A percentile compares a stretch with the other conserved stretches of the same genome.
Conservation (phyloP, 139 green algal species). For the Micractinium conductrix region DNA sequence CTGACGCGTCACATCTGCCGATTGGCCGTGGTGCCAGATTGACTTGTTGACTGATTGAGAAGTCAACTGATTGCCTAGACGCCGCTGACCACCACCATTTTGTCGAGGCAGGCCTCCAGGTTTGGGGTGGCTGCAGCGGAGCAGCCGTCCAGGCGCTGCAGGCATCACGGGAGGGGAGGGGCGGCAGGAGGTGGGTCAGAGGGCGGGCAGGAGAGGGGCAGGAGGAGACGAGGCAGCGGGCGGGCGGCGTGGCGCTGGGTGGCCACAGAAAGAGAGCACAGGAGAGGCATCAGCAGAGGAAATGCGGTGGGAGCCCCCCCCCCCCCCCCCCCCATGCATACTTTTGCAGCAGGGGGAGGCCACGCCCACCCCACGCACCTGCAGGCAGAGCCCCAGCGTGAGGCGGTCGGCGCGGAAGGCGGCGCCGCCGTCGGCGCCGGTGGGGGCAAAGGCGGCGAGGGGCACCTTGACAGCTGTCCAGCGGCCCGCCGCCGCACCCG, state of each 20-base stretch:
- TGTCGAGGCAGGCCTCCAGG: constrained; percentile 13
- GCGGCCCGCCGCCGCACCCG: background rate
- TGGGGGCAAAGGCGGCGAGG: background rate
- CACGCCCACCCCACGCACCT: too few relatives aligned
- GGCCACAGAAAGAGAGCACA: too few relatives aligned
- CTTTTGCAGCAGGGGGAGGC: too few relatives aligned
- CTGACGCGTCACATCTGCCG: background rate
- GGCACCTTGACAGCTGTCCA: background rate
- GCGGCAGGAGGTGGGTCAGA: too few relatives aligned
- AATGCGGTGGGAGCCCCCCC: too few relatives aligned
- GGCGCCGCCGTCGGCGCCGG: background rate
- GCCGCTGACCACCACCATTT: background rate
- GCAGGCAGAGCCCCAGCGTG: constrained; percentile 18
- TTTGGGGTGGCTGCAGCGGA: background rate
- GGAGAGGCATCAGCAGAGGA: too few relatives aligned
- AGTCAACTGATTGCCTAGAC: background rate
- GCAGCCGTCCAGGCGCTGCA: constrained; percentile 20
- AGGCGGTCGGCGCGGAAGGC: constrained; percentile 22
- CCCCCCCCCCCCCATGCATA: too few relatives aligned
- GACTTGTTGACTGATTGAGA: background rate
- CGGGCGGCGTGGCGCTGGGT: too few relatives aligned
- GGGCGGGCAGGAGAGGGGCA: too few relatives aligned
- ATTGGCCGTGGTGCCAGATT: background rate
- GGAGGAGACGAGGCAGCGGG: too few relatives aligned
- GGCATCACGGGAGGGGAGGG: too few relatives aligned